Base-by-base conservation (phyloP, 345 rosid genomes). In the Bruguiera sexangula region DNA sequence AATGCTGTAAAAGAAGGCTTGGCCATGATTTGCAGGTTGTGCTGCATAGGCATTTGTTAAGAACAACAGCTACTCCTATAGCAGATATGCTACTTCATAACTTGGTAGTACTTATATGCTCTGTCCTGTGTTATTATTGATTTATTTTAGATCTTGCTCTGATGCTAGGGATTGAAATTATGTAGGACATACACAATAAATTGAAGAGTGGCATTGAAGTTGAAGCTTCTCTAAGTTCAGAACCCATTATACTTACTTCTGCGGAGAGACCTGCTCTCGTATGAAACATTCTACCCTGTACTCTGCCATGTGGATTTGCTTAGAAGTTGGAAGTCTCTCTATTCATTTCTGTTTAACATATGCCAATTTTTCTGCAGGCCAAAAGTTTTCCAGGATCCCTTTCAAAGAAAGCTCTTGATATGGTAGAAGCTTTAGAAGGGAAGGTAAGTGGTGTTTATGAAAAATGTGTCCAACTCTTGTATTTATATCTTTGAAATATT, bases 41-140 rank as follows among this genome's bases (percentile, higher is more conserved):
- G 82, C 77, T 95, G 81, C 97, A 95, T 66, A 82, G 92, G 79
- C 97, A 95, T 81, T 79, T 95, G 69, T 81, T 95, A 72, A 89
- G 96, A 87, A 87, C 97, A 76, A 72, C 82, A 48, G 96, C 87
- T 77, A 84, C 89, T 76, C 75, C 89, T 52, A 79, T 87, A 68
- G 80, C 80, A 53, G 99, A 95, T 80, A 82, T 72, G 24, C 88
- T 89, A 63, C 77, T 94, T 62, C 76, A 76, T 82, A 85, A 80
- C 82, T 82, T 91, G 97, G 98, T 94, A 86, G 39, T 58, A 53
- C 62, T 54, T 69, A 37, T 62, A 15, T 29, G 56, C 50, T 8
- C 29, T 54, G 43, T 78, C 56, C n/a, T 58, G 65, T 69, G 66
- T 64, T 2, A n/a, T 22, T 65, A 58, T 34, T 53, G 37, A 11